Conservation (phyloP, 768 basidiomycete genomes). For the Mycena pura region DNA sequence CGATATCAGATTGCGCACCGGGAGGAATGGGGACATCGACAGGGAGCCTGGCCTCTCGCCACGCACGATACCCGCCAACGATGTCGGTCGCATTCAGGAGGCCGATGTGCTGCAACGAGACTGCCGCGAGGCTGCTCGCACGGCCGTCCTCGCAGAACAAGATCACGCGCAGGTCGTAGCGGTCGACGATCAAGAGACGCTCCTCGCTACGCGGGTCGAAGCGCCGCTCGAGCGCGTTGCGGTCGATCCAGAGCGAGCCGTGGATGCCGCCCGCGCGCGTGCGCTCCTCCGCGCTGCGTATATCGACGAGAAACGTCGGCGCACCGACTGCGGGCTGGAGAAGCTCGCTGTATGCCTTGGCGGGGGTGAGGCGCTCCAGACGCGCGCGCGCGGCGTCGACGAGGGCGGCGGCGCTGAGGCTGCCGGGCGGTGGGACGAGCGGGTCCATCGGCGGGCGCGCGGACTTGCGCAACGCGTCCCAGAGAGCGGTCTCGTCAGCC, state of each 20-base stretch:
- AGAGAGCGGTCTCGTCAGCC: constrained; percentile 68
- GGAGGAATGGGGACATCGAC: no score
- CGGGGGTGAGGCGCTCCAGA: constrained; percentile 67
- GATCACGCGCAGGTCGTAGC: constrained; percentile 78
- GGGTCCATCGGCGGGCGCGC: constrained; percentile 66
- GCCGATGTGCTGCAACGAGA: constrained; percentile 71
- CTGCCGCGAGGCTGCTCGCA: constrained; percentile 69
- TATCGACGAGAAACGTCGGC: constrained; percentile 80
- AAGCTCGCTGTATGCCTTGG: constrained; percentile 66
- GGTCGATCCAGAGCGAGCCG: constrained; percentile 76
- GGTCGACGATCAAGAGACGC: constrained; percentile 69
- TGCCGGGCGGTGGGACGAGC: constrained; percentile 66
- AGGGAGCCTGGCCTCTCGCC: constrained; percentile 74
- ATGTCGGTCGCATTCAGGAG: constrained; percentile 79
- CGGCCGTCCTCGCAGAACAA: constrained; percentile 76
- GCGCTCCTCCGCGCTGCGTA: constrained; percentile 70
- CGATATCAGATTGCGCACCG: no score
- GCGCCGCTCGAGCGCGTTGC: constrained; percentile 81
- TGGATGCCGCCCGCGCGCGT: constrained; percentile 62
- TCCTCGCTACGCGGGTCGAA: constrained; percentile 73
- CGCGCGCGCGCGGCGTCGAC: constrained; percentile 65
- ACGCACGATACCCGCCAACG: constrained; percentile 74
- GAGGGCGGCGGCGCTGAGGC: constrained; percentile 62
- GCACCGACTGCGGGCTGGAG: constrained; percentile 56
- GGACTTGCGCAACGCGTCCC: constrained; percentile 74